Evolutionary conservation across 345 rosid genomes (phyloP), one percentile per base, ranked within the genome.

Genomic region (Salix viminalis): DNA sequence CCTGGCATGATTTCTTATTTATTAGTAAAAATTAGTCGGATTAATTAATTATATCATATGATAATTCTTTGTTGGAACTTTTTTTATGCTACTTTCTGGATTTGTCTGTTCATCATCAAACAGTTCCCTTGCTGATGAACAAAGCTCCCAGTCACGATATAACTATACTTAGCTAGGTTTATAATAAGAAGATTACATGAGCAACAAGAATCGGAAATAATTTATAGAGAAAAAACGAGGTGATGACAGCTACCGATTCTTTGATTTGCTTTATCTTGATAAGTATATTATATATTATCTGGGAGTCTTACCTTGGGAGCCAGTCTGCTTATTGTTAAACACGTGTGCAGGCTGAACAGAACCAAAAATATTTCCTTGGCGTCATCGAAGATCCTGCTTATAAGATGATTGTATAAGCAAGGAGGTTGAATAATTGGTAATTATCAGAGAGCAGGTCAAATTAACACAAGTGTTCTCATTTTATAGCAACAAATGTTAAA

Each of bases 101-200:
- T 65, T 41, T 81, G 80, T 79, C 67, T 70, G 81, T 15, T 69
- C 37, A 80, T 67, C 75, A 41, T 54, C 83, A 50, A 76, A 79
- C 84, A 81, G 76, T 62, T 16, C 75, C 71, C 68, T 67, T 11
- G 12, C 7, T 16, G 80, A 68, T 73, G 75, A 81, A 60, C 76
- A 66, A 75, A 37, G 19, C 36, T 48, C 60, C 14, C 5, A 26
- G 56, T 26, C 73, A 2, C 9, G n/a, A 7, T 19, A 26, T 23
- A 37, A 75, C 65, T 34, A 12, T 21, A 16, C 50, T 5, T 37
- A 32, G 34, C 34, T 32, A n/a, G 5, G 14, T 19, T 52, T 52
- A 19, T 44, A 56, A 56, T 9, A 72, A 52, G 23, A 72, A 72
- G 66, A 36, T 76, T 67, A 6, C 54, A 42, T 44, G 67, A 67